phyloP scores from a whole-genome alignment of 2,329 filamentous ascomycete species.

The Colletotrichum camelliae region DNA sequence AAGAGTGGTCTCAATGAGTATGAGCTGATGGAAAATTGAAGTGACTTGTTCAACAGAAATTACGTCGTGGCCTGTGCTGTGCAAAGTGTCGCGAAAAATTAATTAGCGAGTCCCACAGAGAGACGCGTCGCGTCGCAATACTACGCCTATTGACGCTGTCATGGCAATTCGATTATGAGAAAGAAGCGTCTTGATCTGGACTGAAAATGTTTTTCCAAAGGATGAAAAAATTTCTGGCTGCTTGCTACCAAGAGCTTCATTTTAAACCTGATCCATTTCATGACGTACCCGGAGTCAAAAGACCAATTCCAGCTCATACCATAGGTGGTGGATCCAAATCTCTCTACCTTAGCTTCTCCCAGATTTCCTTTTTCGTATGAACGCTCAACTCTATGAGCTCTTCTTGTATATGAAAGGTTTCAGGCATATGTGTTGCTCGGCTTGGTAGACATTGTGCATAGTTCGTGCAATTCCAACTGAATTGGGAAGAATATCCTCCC shows the following conservation, averaged over 20 bases:
- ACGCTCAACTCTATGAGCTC: neutral
- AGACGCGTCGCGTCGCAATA: neutral
- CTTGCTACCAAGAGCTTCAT: accelerated
- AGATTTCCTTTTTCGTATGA: neutral
- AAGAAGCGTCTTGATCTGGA: neutral
- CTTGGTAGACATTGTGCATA: too few species aligned
- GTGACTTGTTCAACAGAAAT: neutral
- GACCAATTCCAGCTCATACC: neutral
- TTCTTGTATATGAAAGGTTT: too few species aligned
- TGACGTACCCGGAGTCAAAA: neutral
- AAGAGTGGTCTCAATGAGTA: neutral
- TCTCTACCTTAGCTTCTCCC: too few species aligned
- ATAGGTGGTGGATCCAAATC: neutral
- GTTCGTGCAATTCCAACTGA: too few species aligned
- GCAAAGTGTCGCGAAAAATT: neutral
- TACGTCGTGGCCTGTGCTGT: neutral
- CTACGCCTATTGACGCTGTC: neutral
- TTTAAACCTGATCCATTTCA: neutral
- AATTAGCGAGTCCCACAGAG: neutral
- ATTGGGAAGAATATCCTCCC: neutral
- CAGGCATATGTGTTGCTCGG: too few species aligned
- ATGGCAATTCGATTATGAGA: neutral
- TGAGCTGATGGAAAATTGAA: neutral
- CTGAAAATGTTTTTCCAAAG: too few species aligned
- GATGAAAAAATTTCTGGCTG: too few species aligned